phyloP scores from a whole-genome alignment of 2,329 filamentous ascomycete species.

The Whalleya microplaca region DNA sequence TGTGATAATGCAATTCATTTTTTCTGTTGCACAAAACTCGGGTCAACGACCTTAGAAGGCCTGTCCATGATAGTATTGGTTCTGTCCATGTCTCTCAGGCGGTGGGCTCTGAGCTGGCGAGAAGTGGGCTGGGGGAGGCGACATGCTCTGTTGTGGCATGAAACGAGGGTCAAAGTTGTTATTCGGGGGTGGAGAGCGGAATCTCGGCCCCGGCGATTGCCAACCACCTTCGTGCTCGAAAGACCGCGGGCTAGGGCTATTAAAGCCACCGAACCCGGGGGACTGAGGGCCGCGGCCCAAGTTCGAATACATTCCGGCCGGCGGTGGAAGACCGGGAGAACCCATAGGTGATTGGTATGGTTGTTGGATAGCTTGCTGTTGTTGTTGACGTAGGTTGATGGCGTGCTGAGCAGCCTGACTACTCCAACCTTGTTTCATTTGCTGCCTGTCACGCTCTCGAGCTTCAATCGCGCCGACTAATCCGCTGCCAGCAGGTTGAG shows the following conservation, averaged over 20 bases:
- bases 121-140: constrained; percentile 27
- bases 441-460: constrained; percentile 76
- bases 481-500: constrained; percentile 57
- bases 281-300: constrained; percentile 33
- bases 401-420: constrained; percentile 74
- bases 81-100: constrained; percentile 17
- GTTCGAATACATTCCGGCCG: constrained; percentile 40
- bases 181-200: constrained; percentile 33
- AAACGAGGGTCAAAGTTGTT: constrained; percentile 34
- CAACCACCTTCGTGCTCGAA: constrained; percentile 42
- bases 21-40: not conserved
- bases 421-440: constrained; percentile 70
- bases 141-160: constrained; percentile 29
- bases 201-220: constrained; percentile 30
- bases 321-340: constrained; percentile 31
- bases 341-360: constrained; percentile 37
- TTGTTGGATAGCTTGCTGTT: constrained; percentile 49
- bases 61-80: constrained; percentile 34
- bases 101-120: constrained; percentile 30
- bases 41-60: constrained; percentile 30
- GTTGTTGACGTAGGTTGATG: constrained; percentile 70
- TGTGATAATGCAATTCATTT: too few relatives aligned
- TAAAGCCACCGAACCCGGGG: constrained; percentile 30
- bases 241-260: constrained; percentile 32
- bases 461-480: constrained; percentile 80